These are phyloP conservation scores for Pseudogymnoascus sp. DNA, from an alignment of 2,329 filamentous ascomycete species.

Conservation along the genomic window DNA sequence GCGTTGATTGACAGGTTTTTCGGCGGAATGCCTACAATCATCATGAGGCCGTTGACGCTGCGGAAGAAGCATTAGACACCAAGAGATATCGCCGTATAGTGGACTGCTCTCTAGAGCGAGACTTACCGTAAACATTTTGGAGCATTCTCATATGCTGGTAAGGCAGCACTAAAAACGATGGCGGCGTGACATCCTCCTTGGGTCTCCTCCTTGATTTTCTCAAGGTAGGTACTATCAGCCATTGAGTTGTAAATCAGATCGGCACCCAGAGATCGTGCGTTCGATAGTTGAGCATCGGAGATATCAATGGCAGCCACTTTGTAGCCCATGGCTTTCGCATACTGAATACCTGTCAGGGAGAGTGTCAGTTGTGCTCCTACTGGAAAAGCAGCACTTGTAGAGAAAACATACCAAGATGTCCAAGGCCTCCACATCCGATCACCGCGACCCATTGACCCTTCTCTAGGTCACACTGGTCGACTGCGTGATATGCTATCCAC, in stretches of 20 bases:
- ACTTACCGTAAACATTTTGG: constrained; percentile 13
- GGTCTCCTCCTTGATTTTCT: constrained; percentile 17
- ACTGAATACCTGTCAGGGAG: constrained; percentile 11
- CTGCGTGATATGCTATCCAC: constrained; percentile 2
- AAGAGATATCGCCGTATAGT: not conserved
- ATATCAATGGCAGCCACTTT: constrained; percentile 20
- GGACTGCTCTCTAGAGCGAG: not conserved
- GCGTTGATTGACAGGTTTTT: constrained; percentile 14
- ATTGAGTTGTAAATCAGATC: constrained; percentile 18
- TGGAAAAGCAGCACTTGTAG: not conserved
- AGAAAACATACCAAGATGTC: constrained; percentile 16
- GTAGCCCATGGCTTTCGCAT: constrained; percentile 18
- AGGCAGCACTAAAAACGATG: constrained; percentile 17
- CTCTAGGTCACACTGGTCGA: constrained; percentile 11
- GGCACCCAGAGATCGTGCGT: constrained; percentile 15
- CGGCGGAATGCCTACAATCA: constrained; percentile 18
- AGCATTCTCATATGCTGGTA: constrained; percentile 16
- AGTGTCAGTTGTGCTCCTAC: not conserved
- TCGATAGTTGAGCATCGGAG: constrained; percentile 15
- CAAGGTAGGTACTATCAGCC: constrained; percentile 15
- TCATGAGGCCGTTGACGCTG: constrained; percentile 16
- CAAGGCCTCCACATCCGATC: constrained; percentile 19
- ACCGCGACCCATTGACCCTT: constrained; percentile 18
- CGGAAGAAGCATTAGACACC: not conserved
- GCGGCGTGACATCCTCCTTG: constrained; percentile 18